A percentile compares a stretch with the other conserved stretches of the same genome.
These are phyloP conservation scores for Epichloe festucae DNA, from an alignment of 2,329 filamentous ascomycete species.

Conservation along the genomic window DNA sequence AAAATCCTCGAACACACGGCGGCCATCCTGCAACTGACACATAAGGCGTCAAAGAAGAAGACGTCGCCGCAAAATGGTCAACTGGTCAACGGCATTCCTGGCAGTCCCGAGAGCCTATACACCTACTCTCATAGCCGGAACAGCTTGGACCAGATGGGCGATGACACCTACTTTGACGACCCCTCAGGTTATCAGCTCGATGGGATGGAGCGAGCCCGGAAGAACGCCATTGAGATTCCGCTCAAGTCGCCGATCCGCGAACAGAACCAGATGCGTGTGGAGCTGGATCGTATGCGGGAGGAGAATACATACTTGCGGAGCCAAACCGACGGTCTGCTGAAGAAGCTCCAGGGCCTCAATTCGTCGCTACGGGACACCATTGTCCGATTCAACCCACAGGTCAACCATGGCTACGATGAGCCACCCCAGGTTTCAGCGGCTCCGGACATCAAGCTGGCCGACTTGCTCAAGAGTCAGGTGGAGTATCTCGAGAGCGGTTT, in stretches of 20 bases:
- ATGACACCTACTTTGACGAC: constrained; percentile 61
- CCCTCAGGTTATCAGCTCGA: constrained; percentile 61
- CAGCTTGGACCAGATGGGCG: constrained; percentile 40
- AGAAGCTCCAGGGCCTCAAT: constrained; percentile 56
- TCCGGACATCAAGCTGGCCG: constrained; percentile 27
- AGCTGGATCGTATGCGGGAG: constrained; percentile 32
- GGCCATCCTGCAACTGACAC: constrained; percentile 80
- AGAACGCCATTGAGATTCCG: constrained; percentile 42
- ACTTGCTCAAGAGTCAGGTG: constrained; percentile 43
- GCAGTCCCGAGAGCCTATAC: constrained; percentile 66
- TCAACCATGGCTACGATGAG: constrained; percentile 31
- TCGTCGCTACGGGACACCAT: constrained; percentile 53
- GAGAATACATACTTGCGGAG: constrained; percentile 28
- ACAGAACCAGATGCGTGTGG: constrained; percentile 37
- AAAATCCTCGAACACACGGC: constrained; percentile 81
- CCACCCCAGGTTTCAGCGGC: constrained; percentile 23
- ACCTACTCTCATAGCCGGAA: constrained; percentile 50
- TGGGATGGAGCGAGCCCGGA: constrained; percentile 37
- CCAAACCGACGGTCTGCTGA: constrained; percentile 21
- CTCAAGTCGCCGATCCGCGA: constrained; percentile 43
- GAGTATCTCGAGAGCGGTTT: constrained; percentile 60
- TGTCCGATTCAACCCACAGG: constrained; percentile 45
- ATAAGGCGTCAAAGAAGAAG: constrained; percentile 56
- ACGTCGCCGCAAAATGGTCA: constrained; percentile 28
- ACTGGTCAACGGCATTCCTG: constrained; percentile 47